A percentile compares a stretch with the other conserved stretches of the same genome.
Evolutionary conservation across 2,329 filamentous ascomycete genomes (phyloP).

Genomic region (Clonostachys sp.): DNA sequence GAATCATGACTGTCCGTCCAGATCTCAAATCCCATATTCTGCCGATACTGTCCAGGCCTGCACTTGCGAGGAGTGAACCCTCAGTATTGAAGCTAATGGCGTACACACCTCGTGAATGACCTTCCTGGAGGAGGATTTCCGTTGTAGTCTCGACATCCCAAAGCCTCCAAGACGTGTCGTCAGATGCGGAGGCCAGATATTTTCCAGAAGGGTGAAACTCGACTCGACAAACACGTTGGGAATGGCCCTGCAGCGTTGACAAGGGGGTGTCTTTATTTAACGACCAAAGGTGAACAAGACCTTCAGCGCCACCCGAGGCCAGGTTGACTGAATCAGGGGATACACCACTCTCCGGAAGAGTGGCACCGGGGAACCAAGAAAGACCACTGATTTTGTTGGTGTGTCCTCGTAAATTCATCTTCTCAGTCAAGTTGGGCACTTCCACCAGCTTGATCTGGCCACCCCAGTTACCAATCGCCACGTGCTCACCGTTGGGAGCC

Average conservation of each 20-base stretch:
- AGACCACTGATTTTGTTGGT: conserved; percentile 86
- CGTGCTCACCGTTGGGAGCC: conserved; percentile 74
- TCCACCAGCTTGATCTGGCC: conserved; percentile 83
- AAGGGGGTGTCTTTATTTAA: conserved; percentile 81
- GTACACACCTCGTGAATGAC: conserved; percentile 91
- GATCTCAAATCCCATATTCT: conserved; percentile 93
- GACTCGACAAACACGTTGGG: conserved; percentile 81
- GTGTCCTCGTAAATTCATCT: conserved; percentile 73
- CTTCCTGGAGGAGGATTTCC: conserved; percentile 86
- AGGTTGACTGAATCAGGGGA: conserved; percentile 75
- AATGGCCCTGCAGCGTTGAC: conserved; percentile 77
- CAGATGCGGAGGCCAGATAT: conserved; percentile 88
- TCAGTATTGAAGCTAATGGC: conserved; percentile 86
- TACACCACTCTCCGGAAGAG: conserved; percentile 64
- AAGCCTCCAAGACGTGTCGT: conserved; percentile 93
- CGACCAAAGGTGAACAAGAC: conserved; percentile 85
- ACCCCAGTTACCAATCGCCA: conserved; percentile 91
- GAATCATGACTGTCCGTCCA: conserved; percentile 90
- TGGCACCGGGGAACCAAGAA: conserved; percentile 83
- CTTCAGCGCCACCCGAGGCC: conserved; percentile 86
- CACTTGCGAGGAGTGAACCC: conserved; percentile 84
- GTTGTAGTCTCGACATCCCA: conserved; percentile 88
- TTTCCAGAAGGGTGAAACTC: conserved; percentile 91
- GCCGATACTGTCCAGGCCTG: conserved; percentile 91
- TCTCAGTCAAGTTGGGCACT: conserved; percentile 77